Percentiles rank a stretch among this genome's conserved stretches.
These are phyloP conservation scores for Thermothelomyces thermophilus DNA, from an alignment of 2,329 filamentous ascomycete species.

Conservation along the genomic window DNA sequence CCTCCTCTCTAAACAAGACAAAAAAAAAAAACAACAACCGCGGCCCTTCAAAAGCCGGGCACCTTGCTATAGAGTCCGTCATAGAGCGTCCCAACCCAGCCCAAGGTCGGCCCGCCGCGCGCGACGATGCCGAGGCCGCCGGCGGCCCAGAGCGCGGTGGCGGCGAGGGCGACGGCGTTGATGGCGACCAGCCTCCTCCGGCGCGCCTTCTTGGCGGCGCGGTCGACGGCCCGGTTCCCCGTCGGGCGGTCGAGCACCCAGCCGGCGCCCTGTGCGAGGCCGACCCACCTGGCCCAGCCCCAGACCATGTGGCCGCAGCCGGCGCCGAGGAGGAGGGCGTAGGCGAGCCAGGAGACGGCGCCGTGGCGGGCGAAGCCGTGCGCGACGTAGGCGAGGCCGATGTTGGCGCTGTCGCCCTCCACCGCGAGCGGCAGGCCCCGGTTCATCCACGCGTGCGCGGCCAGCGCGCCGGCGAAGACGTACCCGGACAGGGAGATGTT, in stretches of 20 bases:
- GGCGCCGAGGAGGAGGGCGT: constrained; percentile 58
- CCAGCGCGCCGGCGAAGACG: constrained; percentile 56
- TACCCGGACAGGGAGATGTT: constrained; percentile 70
- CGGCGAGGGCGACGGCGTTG: constrained; percentile 54
- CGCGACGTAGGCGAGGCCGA: constrained; percentile 74
- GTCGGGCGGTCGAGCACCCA: constrained; percentile 38
- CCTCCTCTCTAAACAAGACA: background rate
- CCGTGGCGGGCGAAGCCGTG: constrained; percentile 77
- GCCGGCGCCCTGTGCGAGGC: constrained; percentile 51
- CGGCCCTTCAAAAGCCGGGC: constrained; percentile 20
- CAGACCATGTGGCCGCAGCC: constrained; percentile 75
- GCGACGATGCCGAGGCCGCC: constrained; percentile 76
- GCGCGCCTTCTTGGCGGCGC: constrained; percentile 40
- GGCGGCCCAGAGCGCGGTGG: constrained; percentile 68
- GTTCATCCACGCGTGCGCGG: constrained; percentile 69
- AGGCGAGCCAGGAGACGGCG: constrained; percentile 59
- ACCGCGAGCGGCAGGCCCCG: constrained; percentile 66
- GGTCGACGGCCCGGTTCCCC: constrained; percentile 41
- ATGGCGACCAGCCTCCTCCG: constrained; percentile 65
- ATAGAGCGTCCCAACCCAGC: constrained; percentile 77
- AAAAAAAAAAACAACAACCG: too few relatives aligned
- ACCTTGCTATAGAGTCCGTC: constrained; percentile 57
- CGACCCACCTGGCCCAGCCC: constrained; percentile 79
- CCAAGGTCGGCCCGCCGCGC: constrained; percentile 58
- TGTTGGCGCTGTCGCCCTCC: constrained; percentile 79